Conservation (phyloP, 257 asterid species). For the Salvia rosmarinus region DNA sequence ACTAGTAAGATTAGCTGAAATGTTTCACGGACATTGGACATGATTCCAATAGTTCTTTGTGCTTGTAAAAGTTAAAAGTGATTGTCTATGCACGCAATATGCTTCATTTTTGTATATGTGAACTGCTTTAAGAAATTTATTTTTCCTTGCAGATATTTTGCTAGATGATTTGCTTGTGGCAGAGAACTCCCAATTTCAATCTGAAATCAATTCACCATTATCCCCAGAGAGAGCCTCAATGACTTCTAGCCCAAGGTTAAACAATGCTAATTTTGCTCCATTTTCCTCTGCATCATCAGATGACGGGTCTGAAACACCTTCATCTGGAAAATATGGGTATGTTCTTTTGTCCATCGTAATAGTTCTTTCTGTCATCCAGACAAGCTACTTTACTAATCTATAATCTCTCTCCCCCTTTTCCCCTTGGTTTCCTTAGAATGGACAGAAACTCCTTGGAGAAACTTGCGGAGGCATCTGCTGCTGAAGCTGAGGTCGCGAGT, state of each 20-base stretch:
- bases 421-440: slow-evolving; percentile 49
- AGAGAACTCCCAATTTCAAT: slow-evolving; percentile 76
- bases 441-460: slow-evolving; percentile 82
- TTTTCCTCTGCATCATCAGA: slow-evolving; percentile 48
- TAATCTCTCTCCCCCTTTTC: slow-evolving; percentile 10
- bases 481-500: slow-evolving; percentile 96
- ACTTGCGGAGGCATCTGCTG: slow-evolving; percentile 94
- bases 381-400: slow-evolving; percentile 13
- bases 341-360: slow-evolving; percentile 30
- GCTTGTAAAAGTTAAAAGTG: not conserved
- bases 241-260: slow-evolving; percentile 61
- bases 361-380: slow-evolving; percentile 27
- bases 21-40: slow-evolving; percentile 8
- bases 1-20: slow-evolving; percentile 6
- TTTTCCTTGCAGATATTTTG: slow-evolving; percentile 64
- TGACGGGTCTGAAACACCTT: slow-evolving; percentile 58
- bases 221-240: slow-evolving; percentile 52
- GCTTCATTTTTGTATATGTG: slow-evolving; percentile 13
- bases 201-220: slow-evolving; percentile 57
- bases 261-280: slow-evolving; percentile 43
- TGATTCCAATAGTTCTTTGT: not conserved
- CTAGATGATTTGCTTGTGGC: slow-evolving; percentile 88
- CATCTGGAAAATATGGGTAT: slow-evolving; percentile 68
- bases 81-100: not conserved
- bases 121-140: slow-evolving; percentile 15